phyloP scores from a whole-genome alignment of 176 grass and related monocot genomes.

The Stipa capillata region DNA sequence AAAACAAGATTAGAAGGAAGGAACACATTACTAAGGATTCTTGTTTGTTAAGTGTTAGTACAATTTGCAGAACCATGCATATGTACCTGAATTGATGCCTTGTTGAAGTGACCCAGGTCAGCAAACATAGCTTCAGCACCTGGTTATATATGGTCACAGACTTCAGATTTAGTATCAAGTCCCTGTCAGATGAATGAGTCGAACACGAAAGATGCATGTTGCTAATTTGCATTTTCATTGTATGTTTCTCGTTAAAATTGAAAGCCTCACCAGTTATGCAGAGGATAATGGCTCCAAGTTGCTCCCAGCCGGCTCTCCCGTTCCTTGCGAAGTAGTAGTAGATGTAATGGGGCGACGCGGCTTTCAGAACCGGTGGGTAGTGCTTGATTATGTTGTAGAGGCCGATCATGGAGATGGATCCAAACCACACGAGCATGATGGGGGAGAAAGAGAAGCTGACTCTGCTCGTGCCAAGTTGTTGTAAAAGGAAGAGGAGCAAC shows the following conservation, averaged over 20 bases:
- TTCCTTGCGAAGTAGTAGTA: conserved; percentile 47
- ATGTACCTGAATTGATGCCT: conserved; percentile 52
- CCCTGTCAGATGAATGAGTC: neutral
- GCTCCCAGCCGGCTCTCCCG: conserved; percentile 34
- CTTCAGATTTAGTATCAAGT: neutral
- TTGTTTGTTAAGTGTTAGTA: neutral
- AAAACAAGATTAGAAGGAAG: neutral
- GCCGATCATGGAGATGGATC: conserved; percentile 34
- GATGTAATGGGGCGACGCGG: conserved; percentile 47
- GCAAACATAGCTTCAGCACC: conserved; percentile 75
- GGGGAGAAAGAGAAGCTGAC: conserved; percentile 60
- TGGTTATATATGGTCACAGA: neutral
- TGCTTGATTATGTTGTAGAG: conserved; percentile 44
- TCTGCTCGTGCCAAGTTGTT: conserved; percentile 48
- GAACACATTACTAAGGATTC: neutral
- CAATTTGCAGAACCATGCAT: neutral
- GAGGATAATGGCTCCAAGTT: conserved; percentile 47
- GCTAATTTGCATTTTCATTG: neutral
- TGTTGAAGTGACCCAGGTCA: conserved; percentile 71
- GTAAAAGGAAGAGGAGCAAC: conserved; percentile 45
- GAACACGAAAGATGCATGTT: neutral
- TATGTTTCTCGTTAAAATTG: neutral
- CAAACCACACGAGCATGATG: conserved; percentile 61
- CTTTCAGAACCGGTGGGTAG: conserved; percentile 53
- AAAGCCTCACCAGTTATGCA: conserved; percentile 46